Evolutionary conservation across 2,329 filamentous ascomycete genomes (phyloP).

Genomic region (Alternaria dauci): DNA sequence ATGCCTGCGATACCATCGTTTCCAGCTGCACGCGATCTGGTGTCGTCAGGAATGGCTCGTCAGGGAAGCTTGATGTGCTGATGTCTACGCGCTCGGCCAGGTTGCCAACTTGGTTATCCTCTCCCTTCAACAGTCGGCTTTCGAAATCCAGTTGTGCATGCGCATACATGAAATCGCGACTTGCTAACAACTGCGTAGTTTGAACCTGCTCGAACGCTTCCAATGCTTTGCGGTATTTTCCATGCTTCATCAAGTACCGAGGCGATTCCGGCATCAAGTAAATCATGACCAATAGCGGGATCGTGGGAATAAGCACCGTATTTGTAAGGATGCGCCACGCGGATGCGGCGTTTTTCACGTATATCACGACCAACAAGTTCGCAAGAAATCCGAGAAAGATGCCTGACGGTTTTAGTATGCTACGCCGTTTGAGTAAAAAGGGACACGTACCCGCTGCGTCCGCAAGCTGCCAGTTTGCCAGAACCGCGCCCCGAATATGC

Average conservation of each 20-base stretch:
- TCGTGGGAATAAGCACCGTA: slow-evolving; percentile 29
- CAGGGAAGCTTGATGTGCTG: not conserved
- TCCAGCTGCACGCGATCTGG: not conserved
- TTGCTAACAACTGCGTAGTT: slow-evolving; percentile 27
- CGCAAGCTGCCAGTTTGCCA: slow-evolving; percentile 36
- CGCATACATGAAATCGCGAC: slow-evolving; percentile 35
- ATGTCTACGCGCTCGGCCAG: slow-evolving; percentile 22
- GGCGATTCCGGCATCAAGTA: slow-evolving; percentile 33
- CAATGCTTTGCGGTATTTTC: slow-evolving; percentile 27
- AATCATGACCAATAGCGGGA: slow-evolving; percentile 31
- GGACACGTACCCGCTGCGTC: slow-evolving; percentile 25
- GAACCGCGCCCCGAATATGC: slow-evolving; percentile 31
- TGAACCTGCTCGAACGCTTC: slow-evolving; percentile 30
- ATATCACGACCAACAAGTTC: slow-evolving; percentile 27
- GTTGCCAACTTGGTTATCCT: slow-evolving; percentile 18
- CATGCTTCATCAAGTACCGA: slow-evolving; percentile 35
- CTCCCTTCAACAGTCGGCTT: slow-evolving; percentile 24
- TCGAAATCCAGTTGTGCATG: slow-evolving; percentile 36
- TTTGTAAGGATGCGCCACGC: slow-evolving; percentile 33
- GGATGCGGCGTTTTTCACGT: slow-evolving; percentile 5
- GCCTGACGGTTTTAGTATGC: not conserved
- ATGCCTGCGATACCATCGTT: not conserved
- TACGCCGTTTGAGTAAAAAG: too few species aligned
- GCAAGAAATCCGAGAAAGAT: slow-evolving; percentile 31
- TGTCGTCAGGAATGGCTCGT: not conserved